Evolutionary conservation across 805 yeast species (phyloP).

Genomic region (Kregervanrija delftensis): DNA sequence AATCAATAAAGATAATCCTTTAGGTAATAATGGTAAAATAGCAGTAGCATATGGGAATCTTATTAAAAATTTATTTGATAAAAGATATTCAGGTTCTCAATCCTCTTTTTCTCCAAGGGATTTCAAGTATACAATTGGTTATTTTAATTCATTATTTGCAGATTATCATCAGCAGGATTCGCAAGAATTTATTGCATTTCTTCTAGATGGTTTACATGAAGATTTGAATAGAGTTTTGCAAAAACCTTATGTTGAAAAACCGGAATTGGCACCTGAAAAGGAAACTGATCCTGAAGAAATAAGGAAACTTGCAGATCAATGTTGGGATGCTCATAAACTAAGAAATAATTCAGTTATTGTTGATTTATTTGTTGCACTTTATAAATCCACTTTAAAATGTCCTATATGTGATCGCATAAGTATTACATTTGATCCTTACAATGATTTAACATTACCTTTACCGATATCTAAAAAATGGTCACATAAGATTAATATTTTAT

Average conservation of each 20-base stretch:
- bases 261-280: conserved; percentile 64
- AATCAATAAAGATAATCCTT: conserved; percentile 69
- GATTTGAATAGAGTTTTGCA: conserved; percentile 76
- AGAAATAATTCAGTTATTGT: conserved; percentile 81
- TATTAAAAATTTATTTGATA: conserved; percentile 50
- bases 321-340: conserved; percentile 74
- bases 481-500: conserved; percentile 54
- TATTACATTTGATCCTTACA: conserved; percentile 90
- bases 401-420: conserved; percentile 77
- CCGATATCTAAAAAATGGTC: conserved; percentile 74
- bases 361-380: conserved; percentile 85
- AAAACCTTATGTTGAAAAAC: conserved; percentile 86
- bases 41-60: conserved; percentile 71
- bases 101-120: conserved; percentile 54
- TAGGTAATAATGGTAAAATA: conserved; percentile 78
- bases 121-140: conserved; percentile 74
- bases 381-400: conserved; percentile 83
- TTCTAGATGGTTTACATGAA: conserved; percentile 86
- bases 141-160: conserved; percentile 68
- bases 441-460: conserved; percentile 81
- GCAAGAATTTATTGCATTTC: conserved; percentile 83
- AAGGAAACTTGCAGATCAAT: conserved; percentile 55
- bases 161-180: conserved; percentile 89
- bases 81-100: conserved; percentile 14
- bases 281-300: conserved; percentile 48